Base-by-base conservation (phyloP, 2,329 filamentous ascomycete species). In the Teratosphaeria nubilosa region DNA sequence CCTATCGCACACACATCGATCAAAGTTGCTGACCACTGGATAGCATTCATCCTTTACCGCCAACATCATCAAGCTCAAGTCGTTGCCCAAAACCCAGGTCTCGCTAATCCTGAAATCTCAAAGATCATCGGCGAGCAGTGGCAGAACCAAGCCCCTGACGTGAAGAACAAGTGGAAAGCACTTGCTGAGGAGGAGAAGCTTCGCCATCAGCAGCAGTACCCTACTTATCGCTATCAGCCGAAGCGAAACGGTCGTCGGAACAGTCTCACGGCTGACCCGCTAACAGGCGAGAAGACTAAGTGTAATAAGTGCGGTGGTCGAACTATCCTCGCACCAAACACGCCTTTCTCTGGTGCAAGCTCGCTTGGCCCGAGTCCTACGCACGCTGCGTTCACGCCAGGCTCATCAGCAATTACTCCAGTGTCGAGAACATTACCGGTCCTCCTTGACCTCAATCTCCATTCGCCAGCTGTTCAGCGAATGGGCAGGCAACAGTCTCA, bases 31-130 rank as follows among this genome's bases (percentile, higher is more conserved):
- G 63, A 69, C 63, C 14, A 64, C 16, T 10, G 69, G 71, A 72
- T 73, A 99, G 94, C 92, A 55, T 99, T 99, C 77, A 99, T 99
- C 65, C 80, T 99, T 66, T 99, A 96, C 77, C 90, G 94, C 45
- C 91, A 97, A 72, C 88, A 95, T 72, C 87, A 94, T 68, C 92
- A 97, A 74, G 85, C 88, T 20, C 80, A 84, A 54, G 90, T 97
- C 55, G 87, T 91, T 41, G 80, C 85, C 56, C 82, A 89, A 65
- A 83, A 96, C 68, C 92, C 91, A n/a, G 88, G 90, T 51, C 83
- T 96, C 63, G 86, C 91, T 52, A 97, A 97, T 74, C 92, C 92
- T 2, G 90, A 96, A 56, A 95, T 97, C 66, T 96, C 92, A 64
- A 96, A 96, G 75, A 95, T 97, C 66, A 95, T 97, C 65, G 92